A percentile compares a stretch with the other conserved stretches of the same genome.
These are phyloP conservation scores for Berberis thunbergii DNA, from an alignment of 164 flowering plant species.

Conservation along the genomic window DNA sequence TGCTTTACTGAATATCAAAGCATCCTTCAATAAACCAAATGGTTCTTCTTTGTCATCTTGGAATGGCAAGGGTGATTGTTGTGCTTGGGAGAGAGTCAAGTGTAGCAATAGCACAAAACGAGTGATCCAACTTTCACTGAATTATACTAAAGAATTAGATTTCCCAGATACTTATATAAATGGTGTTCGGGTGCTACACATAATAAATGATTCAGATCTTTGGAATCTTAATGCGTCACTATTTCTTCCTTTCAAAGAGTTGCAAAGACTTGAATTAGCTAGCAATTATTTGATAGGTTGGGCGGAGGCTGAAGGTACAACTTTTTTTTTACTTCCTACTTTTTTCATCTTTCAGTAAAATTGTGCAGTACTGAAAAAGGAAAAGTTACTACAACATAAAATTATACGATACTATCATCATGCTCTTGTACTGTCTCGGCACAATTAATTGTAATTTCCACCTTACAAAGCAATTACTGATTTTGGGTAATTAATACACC, in stretches of 20 bases:
- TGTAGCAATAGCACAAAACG: not conserved
- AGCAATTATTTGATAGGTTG: not conserved
- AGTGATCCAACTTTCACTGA: constrained; percentile 1
- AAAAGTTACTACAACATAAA: too few species aligned
- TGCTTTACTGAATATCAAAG: not conserved
- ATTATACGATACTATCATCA: too few species aligned
- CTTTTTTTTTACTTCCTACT: not conserved
- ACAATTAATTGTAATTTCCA: too few species aligned
- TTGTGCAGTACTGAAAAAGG: too few species aligned
- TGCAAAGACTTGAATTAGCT: not conserved
- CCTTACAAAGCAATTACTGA: too few species aligned
- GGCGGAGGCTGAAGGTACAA: not conserved
- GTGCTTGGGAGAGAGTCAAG: constrained; percentile 4
- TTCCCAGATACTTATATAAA: not conserved
- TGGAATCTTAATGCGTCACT: not conserved
- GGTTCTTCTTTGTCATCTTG: not conserved
- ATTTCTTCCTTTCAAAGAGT: not conserved
- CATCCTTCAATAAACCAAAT: not conserved
- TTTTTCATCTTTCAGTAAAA: not conserved
- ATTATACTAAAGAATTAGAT: not conserved
- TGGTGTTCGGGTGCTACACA: too few species aligned
- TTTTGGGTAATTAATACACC: not conserved
- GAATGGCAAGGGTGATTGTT: not conserved
- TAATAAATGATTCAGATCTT: not conserved
- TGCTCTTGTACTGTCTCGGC: too few species aligned